Evolutionary conservation across 768 basidiomycete species (phyloP), one percentile per base, ranked within the genome.

Genomic region (Phylloporus scabripes): DNA sequence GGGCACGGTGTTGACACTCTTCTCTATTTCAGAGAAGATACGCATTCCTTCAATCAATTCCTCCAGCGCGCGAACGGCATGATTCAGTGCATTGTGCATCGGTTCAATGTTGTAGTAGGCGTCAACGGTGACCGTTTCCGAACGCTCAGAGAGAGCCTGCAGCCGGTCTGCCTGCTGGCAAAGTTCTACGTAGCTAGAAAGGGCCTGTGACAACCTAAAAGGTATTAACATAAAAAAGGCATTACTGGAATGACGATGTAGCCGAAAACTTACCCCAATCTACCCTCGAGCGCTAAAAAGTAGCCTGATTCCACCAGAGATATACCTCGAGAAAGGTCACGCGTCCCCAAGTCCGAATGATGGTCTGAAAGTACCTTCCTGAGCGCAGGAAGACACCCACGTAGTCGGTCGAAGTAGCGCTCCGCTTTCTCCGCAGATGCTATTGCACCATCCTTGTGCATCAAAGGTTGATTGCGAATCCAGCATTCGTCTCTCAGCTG

Each of bases 331-430:
- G 85, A 85, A 15, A 97, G 72, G 51, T 98, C 95, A 12, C 87
- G 83, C n/a, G 90, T 92, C 9, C 80, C 76, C 41, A 98, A 59
- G 61, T 98, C 96, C 0, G 75, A 62, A 61, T 93, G 88, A 65
- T 97, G 95, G 40, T 74, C 65, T 7, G 77, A 71, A 21, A 92
- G 70, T 2, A 78, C 73, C 5, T 70, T 70, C 39, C 89, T 75
- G 24, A 97, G 71, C 6, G 72, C 71, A 5, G 89, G 85, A 46
- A 98, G 75, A 39, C 77, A 68, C 7, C 76, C 76, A 28, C 77
- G 74, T 8, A 94, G 69, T 21, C 83, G 79, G 45, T 76, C 63
- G 55, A 87, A 82, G 65, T 90, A 89, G 10, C 62, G 53, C 53
- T 92, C 85, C 34, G 70, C 68, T 60, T 74, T 80, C n/a, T 66